Evolutionary conservation across 1,284 basidiomycete species (phyloP).

Genomic region (Somion occarium): DNA sequence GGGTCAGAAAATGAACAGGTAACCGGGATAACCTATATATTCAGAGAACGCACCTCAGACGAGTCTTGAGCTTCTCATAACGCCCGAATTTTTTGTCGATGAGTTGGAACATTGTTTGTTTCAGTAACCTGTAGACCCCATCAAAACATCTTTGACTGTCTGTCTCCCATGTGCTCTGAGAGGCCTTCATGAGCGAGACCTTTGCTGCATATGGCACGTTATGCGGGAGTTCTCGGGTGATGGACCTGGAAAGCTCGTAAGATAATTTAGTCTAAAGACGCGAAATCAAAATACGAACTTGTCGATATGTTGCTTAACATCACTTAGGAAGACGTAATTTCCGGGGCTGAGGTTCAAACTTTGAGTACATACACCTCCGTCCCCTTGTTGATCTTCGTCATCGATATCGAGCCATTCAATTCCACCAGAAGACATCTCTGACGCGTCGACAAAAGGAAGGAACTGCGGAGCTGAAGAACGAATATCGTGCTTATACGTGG

Average conservation of each 20-base stretch:
- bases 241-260: constrained; percentile 28
- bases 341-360: neutral
- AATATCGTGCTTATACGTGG: constrained; percentile 31
- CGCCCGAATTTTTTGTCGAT: constrained; percentile 6
- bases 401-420: neutral
- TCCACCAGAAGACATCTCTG: neutral
- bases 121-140: constrained; percentile 25
- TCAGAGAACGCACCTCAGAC: constrained; percentile 8
- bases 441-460: constrained; percentile 6
- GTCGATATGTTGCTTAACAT: constrained; percentile 19
- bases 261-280: neutral
- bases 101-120: constrained; percentile 17
- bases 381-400: constrained; percentile 10
- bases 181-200: constrained; percentile 33
- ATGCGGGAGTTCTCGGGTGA: constrained; percentile 45
- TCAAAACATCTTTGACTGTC: constrained; percentile 36
- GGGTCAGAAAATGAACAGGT: constrained; percentile 3
- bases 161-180: constrained; percentile 33
- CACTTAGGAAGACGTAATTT: constrained; percentile 15
- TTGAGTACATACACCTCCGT: neutral
- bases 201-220: constrained; percentile 47
- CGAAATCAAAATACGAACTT: constrained; percentile 13
- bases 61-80: constrained; percentile 9
- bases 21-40: neutral
- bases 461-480: constrained; percentile 17